Base-by-base conservation (phyloP, 305 asterid species). In the Solanum aculeatissimum region DNA sequence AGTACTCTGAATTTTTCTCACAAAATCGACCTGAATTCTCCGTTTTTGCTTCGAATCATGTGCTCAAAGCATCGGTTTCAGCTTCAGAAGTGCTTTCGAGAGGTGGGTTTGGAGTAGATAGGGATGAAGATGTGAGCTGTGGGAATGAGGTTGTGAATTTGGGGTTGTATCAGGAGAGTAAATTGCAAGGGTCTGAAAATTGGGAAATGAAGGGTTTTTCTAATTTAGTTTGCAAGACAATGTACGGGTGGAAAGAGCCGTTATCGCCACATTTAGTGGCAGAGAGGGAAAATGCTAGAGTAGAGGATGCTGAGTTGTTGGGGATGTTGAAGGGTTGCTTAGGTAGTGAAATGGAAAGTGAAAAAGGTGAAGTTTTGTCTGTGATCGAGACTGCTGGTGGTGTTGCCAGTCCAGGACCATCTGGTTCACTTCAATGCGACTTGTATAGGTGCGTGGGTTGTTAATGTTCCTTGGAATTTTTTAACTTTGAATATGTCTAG, bases 371-470 rank as follows among this genome's bases (percentile, higher is more conserved):
- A 63, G 93, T 86, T 54, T 87, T 94, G 92, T 92, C 93, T 87
- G 91, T 95, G 86, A 88, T 95, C 81, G 99, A 97, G 91, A 97
- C 98, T 86, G 98, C 99, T 70, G 99, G 99, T 75, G 99, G 99
- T 6, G 98, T 95, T 83, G 98, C 98, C 78, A 97, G 99, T 88
- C 99, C 99, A 8, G 98, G 98, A 21, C 98, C 98, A 6, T 92
- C 98, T 16, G 98, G 98, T 74, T 84, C 98, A 65, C 98, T 95
- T 80, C 98, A 97, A 83, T 97, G 98, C 21, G 99, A 97, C 89
- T 87, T 97, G 55, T 97, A 92, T 72, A 90, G 98, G 98, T 97
- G 81, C 23, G 95, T 84, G 72, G 57, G 11, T 57, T 9, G 57
- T 54, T 55, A 7, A 45, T 43, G 42, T 27, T 81, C 81, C 63